Evolutionary conservation across 164 flowering plant genomes (phyloP).

Genomic region (Vitis amurensis): DNA sequence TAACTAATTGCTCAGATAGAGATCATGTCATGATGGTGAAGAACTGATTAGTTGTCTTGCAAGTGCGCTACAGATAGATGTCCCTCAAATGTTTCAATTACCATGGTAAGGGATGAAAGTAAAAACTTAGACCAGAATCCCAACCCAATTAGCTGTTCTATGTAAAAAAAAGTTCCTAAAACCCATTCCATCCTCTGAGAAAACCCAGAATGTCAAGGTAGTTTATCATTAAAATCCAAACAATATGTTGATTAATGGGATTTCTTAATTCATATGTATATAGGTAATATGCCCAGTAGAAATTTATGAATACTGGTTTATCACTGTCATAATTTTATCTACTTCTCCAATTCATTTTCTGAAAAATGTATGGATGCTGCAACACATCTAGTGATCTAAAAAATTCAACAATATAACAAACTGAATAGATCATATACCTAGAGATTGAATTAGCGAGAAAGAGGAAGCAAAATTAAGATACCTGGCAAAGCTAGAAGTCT

Average conservation of each 20-base stretch:
- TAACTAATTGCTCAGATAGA: not conserved
- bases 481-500: too few relatives aligned
- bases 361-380: not conserved
- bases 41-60: not conserved
- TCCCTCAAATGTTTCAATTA: too few relatives aligned
- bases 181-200: not conserved
- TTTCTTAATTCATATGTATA: not conserved
- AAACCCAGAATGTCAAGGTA: not conserved
- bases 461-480: too few relatives aligned
- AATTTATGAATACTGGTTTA: not conserved
- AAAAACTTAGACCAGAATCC: not conserved
- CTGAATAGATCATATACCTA: too few relatives aligned
- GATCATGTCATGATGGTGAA: not conserved
- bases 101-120: too few relatives aligned
- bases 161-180: not conserved
- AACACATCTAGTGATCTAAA: not conserved
- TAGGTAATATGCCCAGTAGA: not conserved
- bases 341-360: not conserved
- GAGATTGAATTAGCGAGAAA: too few relatives aligned
- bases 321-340: not conserved
- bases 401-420: too few relatives aligned
- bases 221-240: not conserved
- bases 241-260: not conserved
- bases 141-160: not conserved
- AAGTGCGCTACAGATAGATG: too few relatives aligned